These are phyloP conservation scores for Fusarium sp. DNA, from an alignment of 2,329 filamentous ascomycete genomes.

Conservation along the genomic window DNA sequence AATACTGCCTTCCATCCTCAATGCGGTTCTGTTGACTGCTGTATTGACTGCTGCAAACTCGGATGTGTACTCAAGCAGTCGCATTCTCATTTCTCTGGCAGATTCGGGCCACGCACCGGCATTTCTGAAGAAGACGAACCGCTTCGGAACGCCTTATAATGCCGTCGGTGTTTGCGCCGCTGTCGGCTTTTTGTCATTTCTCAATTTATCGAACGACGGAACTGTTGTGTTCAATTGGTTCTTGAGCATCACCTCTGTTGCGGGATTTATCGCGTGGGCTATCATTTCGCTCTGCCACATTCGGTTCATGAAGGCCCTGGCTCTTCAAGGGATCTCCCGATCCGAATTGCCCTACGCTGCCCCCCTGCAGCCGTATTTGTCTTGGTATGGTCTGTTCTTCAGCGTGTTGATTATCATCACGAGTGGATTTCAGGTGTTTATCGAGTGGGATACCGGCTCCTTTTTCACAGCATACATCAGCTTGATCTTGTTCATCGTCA, in stretches of 20 bases:
- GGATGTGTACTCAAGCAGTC: constrained; percentile 72
- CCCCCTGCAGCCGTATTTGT: constrained; percentile 68
- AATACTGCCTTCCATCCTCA: constrained; percentile 71
- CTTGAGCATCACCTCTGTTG: constrained; percentile 72
- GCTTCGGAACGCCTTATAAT: constrained; percentile 67
- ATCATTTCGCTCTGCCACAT: constrained; percentile 66
- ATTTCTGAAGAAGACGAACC: constrained; percentile 67
- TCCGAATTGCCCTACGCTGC: constrained; percentile 60
- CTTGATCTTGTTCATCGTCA: constrained; percentile 27
- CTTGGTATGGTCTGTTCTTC: constrained; percentile 29
- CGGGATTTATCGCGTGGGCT: constrained; percentile 68
- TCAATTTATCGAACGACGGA: constrained; percentile 72
- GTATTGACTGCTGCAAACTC: constrained; percentile 70
- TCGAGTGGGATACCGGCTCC: constrained; percentile 23
- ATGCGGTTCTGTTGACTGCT: constrained; percentile 72
- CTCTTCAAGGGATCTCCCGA: constrained; percentile 55
- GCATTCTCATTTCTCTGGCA: constrained; percentile 75
- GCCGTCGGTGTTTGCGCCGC: constrained; percentile 62
- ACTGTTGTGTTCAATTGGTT: constrained; percentile 76
- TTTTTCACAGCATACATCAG: constrained; percentile 35
- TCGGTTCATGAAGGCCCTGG: constrained; percentile 66
- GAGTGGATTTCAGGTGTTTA: constrained; percentile 32
- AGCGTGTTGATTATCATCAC: constrained; percentile 28
- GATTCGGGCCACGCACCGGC: constrained; percentile 71
- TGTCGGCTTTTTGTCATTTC: constrained; percentile 73